Percentiles rank a stretch among this genome's conserved stretches.
Conservation (phyloP, 352 stramenopile species). For the Blastocystis sp. region DNA sequence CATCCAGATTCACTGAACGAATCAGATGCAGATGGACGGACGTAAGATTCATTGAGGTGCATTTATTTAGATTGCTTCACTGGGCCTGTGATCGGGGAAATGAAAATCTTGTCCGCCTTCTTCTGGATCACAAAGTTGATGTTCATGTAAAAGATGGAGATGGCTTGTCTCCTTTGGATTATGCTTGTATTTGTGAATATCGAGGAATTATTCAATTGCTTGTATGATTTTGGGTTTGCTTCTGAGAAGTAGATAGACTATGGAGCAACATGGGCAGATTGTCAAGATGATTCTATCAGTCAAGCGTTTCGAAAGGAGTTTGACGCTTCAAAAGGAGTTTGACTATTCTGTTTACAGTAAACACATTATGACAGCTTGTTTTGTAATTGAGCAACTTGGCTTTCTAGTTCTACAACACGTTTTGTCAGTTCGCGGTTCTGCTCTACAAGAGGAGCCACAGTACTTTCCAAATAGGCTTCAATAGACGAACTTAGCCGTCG, state of each 20-base stretch:
- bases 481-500: neutral
- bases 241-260: neutral
- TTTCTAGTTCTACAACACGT: slow-evolving; percentile 1
- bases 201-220: slow-evolving; percentile 14
- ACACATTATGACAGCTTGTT: neutral
- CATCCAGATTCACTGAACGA: neutral
- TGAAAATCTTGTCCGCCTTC: neutral
- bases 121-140: slow-evolving; percentile 38
- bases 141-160: slow-evolving; percentile 63
- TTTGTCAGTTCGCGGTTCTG: neutral
- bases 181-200: slow-evolving; percentile 66
- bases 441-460: neutral
- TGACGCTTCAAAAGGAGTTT: neutral
- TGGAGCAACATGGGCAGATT: neutral
- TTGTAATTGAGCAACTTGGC: neutral
- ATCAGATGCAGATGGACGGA: neutral
- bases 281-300: neutral
- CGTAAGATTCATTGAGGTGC: neutral
- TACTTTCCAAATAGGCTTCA: neutral
- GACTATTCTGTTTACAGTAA: neutral
- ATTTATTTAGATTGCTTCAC: slow-evolving; percentile 60
- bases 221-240: neutral
- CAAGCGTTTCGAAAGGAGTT: neutral
- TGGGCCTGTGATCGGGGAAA: slow-evolving; percentile 67
- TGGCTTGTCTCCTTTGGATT: slow-evolving; percentile 59